Evolutionary conservation across 306 rosid species (phyloP).

Genomic region (Prunus armeniaca): DNA sequence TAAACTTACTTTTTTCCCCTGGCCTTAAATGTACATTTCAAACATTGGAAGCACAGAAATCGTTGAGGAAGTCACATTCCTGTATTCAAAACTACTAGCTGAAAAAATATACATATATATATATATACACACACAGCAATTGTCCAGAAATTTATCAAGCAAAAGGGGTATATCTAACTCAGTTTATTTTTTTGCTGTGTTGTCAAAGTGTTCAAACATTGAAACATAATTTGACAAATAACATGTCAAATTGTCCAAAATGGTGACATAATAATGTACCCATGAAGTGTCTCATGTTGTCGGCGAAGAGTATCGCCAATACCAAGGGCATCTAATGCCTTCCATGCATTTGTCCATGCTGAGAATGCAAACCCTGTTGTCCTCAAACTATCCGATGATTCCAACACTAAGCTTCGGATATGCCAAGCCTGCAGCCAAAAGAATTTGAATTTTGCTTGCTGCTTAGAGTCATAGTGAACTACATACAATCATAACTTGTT

Average conservation of each 20-base stretch:
- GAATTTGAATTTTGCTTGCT: background rate
- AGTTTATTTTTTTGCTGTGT: background rate
- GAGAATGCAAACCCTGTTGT: conserved; percentile 57
- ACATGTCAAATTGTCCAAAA: background rate
- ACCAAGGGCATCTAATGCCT: conserved; percentile 70
- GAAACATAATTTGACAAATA: background rate
- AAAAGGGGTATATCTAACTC: too few species aligned
- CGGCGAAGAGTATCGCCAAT: conserved; percentile 49
- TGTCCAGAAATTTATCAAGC: background rate
- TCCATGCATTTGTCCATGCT: conserved; percentile 73
- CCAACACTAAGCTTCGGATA: conserved; percentile 61
- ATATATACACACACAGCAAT: background rate
- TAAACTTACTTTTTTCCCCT: conserved; percentile 49
- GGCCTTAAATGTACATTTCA: conserved; percentile 13
- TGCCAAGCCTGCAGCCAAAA: conserved; percentile 40
- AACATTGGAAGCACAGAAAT: conserved; percentile 44
- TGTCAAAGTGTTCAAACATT: background rate
- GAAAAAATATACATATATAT: too few species aligned
- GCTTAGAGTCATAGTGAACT: too few species aligned
- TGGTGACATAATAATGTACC: conserved; percentile 27
- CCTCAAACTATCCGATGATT: conserved; percentile 57
- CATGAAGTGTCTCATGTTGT: conserved; percentile 37
- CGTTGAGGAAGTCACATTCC: conserved; percentile 43
- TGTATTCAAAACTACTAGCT: conserved; percentile 22
- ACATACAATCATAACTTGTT: too few species aligned